Evolutionary conservation across 139 green algal genomes (phyloP).

Genomic region (Tetradesmus obliquus): DNA sequence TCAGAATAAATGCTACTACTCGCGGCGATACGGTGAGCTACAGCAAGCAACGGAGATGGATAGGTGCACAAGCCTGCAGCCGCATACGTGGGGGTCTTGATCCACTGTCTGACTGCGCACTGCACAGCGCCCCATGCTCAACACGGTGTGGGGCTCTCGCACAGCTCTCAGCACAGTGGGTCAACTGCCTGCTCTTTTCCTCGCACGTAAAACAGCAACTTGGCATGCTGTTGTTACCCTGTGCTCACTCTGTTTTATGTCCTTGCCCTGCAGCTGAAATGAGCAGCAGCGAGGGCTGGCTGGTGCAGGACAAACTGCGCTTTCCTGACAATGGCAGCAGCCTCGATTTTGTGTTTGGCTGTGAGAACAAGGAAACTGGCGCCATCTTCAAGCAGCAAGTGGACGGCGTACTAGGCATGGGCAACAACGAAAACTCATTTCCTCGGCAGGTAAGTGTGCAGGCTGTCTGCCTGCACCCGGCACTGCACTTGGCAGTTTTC

Average conservation of each 20-base stretch:
- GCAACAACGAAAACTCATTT: constrained; percentile 82
- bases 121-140: too few species aligned
- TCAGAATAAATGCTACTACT: constrained; percentile 82
- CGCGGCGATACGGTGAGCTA: constrained; percentile 82
- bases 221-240: too few species aligned
- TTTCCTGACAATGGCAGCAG: constrained; percentile 55
- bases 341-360: constrained; percentile 78
- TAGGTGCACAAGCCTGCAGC: too few species aligned
- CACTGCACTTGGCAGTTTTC: not conserved
- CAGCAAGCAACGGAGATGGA: not conserved
- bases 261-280: not conserved
- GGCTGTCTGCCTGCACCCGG: not conserved
- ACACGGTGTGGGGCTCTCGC: too few species aligned
- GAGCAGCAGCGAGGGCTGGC: constrained; percentile 82
- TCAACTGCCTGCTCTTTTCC: too few species aligned
- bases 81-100: too few species aligned
- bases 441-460: constrained; percentile 68
- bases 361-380: constrained; percentile 89
- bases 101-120: too few species aligned
- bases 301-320: constrained; percentile 76
- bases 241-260: too few species aligned
- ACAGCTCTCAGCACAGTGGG: too few species aligned
- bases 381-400: constrained; percentile 92
- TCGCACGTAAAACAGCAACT: too few species aligned
- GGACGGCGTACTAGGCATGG: constrained; percentile 94